Conservation (phyloP, 139 green algal genomes). For the Chlamydomonas incerta region DNA sequence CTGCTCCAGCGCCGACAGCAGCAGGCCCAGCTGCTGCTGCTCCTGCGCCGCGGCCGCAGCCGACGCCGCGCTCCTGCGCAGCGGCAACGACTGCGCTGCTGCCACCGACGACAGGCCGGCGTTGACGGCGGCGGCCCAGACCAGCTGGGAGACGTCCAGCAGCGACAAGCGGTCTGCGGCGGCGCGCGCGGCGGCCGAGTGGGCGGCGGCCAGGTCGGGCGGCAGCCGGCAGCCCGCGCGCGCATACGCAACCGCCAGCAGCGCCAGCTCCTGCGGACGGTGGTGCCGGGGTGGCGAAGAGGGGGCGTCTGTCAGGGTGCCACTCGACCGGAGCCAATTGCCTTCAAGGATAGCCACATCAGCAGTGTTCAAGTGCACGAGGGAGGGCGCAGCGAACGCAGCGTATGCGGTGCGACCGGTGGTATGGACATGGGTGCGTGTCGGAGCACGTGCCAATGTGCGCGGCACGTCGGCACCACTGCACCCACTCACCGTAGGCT, state of each 20-base stretch:
- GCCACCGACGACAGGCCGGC: background rate
- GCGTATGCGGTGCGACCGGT: too few species aligned
- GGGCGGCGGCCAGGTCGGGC: background rate
- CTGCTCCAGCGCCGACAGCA: conserved; percentile 7
- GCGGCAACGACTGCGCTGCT: background rate
- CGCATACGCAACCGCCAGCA: background rate
- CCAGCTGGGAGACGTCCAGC: background rate
- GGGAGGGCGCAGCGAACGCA: too few species aligned
- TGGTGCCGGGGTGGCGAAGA: too few species aligned
- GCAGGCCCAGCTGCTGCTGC: background rate
- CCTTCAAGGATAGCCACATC: too few species aligned
- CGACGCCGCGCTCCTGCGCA: background rate
- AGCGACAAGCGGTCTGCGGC: background rate
- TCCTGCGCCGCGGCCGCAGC: background rate
- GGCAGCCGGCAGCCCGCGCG: background rate
- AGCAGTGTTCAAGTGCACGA: too few species aligned
- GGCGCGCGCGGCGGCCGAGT: background rate
- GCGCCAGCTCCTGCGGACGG: conserved; percentile 19
- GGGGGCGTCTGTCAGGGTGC: too few species aligned
- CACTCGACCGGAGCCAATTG: too few species aligned
- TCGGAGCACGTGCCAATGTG: too few species aligned
- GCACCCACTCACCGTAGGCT: background rate
- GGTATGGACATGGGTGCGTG: too few species aligned
- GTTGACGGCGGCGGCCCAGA: background rate
- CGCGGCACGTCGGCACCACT: too few species aligned